A percentile compares a stretch with the other conserved stretches of the same genome.
These are phyloP conservation scores for Pseudophaeomoniella oleicola DNA, from an alignment of 2,329 filamentous ascomycete genomes.

Conservation along the genomic window DNA sequence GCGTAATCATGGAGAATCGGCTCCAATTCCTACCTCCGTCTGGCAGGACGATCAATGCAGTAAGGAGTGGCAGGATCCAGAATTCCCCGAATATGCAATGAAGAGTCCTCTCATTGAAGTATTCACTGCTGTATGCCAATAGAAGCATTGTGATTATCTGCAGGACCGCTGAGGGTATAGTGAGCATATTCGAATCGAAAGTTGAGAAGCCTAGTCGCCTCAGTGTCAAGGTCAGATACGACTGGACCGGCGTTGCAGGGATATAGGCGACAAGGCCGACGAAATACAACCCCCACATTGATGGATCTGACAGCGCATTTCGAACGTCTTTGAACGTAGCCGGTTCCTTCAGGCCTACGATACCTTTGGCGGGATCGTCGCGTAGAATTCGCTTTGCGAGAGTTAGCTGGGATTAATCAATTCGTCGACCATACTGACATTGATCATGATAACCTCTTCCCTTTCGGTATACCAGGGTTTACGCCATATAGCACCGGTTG, in stretches of 20 bases:
- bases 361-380: conserved; percentile 39
- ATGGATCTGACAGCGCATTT: conserved; percentile 29
- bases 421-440: conserved; percentile 4
- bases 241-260: conserved; percentile 30
- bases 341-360: conserved; percentile 31
- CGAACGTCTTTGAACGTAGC: conserved; percentile 29
- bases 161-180: conserved; percentile 16
- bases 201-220: conserved; percentile 15
- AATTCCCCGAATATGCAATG: conserved; percentile 37
- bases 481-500: conserved; percentile 12
- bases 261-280: conserved; percentile 31
- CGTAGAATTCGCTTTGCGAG: conserved; percentile 29
- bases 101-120: conserved; percentile 37
- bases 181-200: conserved; percentile 18
- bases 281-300: conserved; percentile 36
- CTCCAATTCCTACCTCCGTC: conserved; percentile 29
- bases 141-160: conserved; percentile 38
- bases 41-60: conserved; percentile 33
- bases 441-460: conserved; percentile 17
- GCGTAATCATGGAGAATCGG: conserved; percentile 32
- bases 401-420: not conserved
- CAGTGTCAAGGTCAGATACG: conserved; percentile 42
- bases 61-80: conserved; percentile 37
- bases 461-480: conserved; percentile 15
- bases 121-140: conserved; percentile 34